These are phyloP conservation scores for Kwoniella europaea DNA, from an alignment of 768 basidiomycete genomes.

Conservation along the genomic window DNA sequence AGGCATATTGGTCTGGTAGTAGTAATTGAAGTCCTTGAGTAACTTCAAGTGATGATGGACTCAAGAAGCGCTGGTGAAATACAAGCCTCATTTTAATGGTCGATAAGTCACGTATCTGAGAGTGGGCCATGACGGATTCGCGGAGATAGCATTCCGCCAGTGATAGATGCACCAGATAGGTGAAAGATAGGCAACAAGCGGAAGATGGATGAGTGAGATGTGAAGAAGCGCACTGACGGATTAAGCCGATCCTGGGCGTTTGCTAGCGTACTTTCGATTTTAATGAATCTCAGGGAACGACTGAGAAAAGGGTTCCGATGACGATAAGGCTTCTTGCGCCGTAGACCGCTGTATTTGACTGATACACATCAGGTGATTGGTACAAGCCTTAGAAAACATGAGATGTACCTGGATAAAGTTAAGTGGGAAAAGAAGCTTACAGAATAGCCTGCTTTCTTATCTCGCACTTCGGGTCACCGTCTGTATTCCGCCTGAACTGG, in stretches of 20 bases:
- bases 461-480: not conserved
- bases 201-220: not conserved
- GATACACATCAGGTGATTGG: not conserved
- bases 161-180: not conserved
- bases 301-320: not conserved
- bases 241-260: not conserved
- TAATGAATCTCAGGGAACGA: not conserved
- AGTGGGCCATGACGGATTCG: not conserved
- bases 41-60: not conserved
- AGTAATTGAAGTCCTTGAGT: not conserved
- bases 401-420: too few relatives aligned
- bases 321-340: not conserved
- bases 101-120: not conserved
- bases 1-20: constrained; percentile 14
- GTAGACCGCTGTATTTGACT: too few relatives aligned
- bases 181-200: not conserved
- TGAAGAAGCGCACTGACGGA: not conserved
- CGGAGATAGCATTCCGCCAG: not conserved
- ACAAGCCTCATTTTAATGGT: not conserved
- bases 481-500: not conserved
- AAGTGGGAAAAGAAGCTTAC: too few relatives aligned
- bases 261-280: not conserved
- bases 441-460: too few relatives aligned
- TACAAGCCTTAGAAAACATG: not conserved
- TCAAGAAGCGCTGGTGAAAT: not conserved